Conservation (phyloP, 306 rosid genomes). For the Acmispon strigosus region DNA sequence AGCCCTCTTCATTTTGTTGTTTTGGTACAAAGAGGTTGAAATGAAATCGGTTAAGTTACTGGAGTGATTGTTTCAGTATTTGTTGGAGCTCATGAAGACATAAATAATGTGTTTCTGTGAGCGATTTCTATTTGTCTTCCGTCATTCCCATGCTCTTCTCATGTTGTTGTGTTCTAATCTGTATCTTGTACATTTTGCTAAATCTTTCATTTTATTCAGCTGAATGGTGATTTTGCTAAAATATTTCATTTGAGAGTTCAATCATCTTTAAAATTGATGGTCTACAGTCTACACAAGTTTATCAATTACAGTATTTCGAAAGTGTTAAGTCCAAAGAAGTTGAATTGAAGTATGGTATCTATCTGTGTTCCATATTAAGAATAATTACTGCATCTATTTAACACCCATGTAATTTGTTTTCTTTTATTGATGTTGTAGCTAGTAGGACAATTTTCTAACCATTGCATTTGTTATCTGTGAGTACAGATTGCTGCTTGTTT, state of each 20-base stretch:
- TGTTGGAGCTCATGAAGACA: not conserved
- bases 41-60: not conserved
- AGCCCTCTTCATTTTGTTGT: not conserved
- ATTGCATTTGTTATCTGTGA: not conserved
- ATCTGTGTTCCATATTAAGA: not conserved
- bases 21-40: not conserved
- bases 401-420: not conserved
- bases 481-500: constrained; percentile 17
- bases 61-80: no score
- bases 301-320: not conserved
- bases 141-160: not conserved
- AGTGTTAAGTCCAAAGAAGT: not conserved
- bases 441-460: constrained; percentile 1
- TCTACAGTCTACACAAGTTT: not conserved
- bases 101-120: not conserved
- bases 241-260: not conserved
- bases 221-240: not conserved
- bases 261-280: not conserved
- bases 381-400: not conserved
- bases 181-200: not conserved
- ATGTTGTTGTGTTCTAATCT: not conserved
- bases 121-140: not conserved
- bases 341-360: not conserved
- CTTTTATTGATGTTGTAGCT: not conserved
- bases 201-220: not conserved